Percentiles rank a stretch among this genome's conserved stretches.
These are phyloP conservation scores for Leptodermis oblonga DNA, from an alignment of 257 asterid genomes.

Conservation along the genomic window DNA sequence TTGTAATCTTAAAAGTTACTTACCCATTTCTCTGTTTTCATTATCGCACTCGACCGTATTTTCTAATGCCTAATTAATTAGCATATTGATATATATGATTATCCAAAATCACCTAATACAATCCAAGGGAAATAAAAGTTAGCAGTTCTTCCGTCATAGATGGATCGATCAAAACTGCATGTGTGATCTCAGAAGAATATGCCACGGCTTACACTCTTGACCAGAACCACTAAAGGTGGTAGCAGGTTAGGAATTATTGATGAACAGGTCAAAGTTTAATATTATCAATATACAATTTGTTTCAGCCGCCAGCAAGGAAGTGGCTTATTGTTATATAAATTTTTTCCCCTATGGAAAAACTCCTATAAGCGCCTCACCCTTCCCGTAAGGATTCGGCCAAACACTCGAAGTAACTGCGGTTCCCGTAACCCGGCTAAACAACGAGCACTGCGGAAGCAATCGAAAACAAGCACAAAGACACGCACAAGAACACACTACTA, in stretches of 20 bases:
- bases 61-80: neutral
- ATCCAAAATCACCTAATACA: slow-evolving; percentile 5
- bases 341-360: no score
- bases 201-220: neutral
- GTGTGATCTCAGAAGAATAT: slow-evolving; percentile 7
- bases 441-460: no score
- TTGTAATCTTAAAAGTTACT: no score
- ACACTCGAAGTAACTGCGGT: no score
- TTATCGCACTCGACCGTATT: no score
- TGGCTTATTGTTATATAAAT: no score
- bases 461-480: no score
- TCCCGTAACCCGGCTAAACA: no score
- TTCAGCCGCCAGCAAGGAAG: neutral
- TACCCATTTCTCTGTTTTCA: no score
- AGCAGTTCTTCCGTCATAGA: neutral
- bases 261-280: neutral
- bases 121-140: neutral
- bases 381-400: no score
- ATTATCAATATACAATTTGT: neutral
- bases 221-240: neutral
- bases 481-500: no score
- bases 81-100: neutral
- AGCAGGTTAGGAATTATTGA: slow-evolving; percentile 13
- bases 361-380: no score
- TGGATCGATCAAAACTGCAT: neutral